phyloP scores from a whole-genome alignment of 306 rosid genomes.

The Dryas drummondii region DNA sequence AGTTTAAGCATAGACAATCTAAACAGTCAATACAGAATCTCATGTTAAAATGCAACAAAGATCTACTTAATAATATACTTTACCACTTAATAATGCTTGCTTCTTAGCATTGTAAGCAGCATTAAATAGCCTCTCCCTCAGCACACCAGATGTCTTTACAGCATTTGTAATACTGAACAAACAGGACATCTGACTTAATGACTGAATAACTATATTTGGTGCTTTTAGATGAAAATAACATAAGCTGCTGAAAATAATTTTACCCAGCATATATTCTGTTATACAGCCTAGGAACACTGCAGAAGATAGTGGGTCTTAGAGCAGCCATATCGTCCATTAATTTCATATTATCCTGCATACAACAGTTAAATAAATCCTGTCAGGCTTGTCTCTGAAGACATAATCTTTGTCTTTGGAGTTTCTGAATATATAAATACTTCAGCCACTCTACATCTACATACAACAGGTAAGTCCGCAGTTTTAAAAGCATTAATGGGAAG shows the following conservation, averaged over 20 bases:
- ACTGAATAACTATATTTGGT: conserved; percentile 22
- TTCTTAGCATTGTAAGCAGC: conserved; percentile 93
- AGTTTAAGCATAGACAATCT: background rate
- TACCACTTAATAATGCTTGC: conserved; percentile 86
- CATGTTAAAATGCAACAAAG: background rate
- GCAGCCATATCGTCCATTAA: conserved; percentile 86
- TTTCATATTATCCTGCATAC: conserved; percentile 87
- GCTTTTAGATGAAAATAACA: conserved; percentile 20
- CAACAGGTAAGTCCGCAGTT: conserved; percentile 12
- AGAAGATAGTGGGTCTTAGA: conserved; percentile 86
- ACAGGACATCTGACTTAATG: conserved; percentile 30
- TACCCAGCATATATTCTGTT: conserved; percentile 98
- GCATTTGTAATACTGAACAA: conserved; percentile 68
- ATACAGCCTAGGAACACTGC: conserved; percentile 97
- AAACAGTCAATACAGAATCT: background rate
- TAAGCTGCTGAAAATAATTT: conserved; percentile 13
- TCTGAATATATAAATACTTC: conserved; percentile 15
- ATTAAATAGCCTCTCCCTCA: conserved; percentile 83
- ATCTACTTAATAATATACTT: background rate
- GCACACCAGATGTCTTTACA: conserved; percentile 85
- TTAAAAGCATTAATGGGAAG: background rate
- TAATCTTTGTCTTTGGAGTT: background rate
- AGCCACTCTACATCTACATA: background rate
- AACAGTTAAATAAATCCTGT: conserved; percentile 27
- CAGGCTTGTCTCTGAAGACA: conserved; percentile 24